phyloP scores from a whole-genome alignment of 371 early-diverging fungal species.

The Paraphysoderma sedebokerense region DNA sequence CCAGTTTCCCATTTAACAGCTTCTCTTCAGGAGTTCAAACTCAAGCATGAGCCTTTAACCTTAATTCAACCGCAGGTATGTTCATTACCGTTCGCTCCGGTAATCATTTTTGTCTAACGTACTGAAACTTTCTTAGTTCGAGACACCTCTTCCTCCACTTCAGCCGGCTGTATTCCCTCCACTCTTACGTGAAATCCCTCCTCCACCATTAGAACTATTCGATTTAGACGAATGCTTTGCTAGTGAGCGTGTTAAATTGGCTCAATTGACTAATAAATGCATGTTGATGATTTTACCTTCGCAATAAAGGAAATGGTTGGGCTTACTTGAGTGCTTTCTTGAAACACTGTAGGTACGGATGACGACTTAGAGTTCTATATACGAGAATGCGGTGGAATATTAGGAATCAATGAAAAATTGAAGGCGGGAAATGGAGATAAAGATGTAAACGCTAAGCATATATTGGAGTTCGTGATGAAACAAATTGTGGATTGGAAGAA shows the following conservation, averaged over 20 bases:
- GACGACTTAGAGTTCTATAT: slow-evolving; percentile 37
- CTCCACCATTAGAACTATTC: slow-evolving; percentile 36
- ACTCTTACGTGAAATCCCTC: slow-evolving; percentile 20
- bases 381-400: slow-evolving; percentile 28
- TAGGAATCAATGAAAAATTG: slow-evolving; percentile 21
- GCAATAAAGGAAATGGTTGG: too few species aligned
- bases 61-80: slow-evolving; percentile 36
- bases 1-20: too few species aligned
- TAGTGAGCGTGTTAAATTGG: slow-evolving; percentile 18
- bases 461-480: not conserved
- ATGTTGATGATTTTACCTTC: too few species aligned
- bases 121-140: too few species aligned
- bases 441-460: not conserved
- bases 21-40: slow-evolving; percentile 11
- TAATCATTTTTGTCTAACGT: too few species aligned
- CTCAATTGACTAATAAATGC: slow-evolving; percentile 35
- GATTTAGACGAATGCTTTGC: slow-evolving; percentile 39
- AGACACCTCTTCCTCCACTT: slow-evolving; percentile 32
- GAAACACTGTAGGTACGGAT: slow-evolving; percentile 16
- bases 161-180: slow-evolving; percentile 36
- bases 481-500: not conserved
- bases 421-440: not conserved
- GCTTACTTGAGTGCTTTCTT: not conserved
- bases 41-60: slow-evolving; percentile 28
- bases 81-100: too few species aligned